A percentile compares a stretch with the other conserved stretches of the same genome.
Evolutionary conservation across 139 green algal species (phyloP).

Genomic region (Microglena sp.): DNA sequence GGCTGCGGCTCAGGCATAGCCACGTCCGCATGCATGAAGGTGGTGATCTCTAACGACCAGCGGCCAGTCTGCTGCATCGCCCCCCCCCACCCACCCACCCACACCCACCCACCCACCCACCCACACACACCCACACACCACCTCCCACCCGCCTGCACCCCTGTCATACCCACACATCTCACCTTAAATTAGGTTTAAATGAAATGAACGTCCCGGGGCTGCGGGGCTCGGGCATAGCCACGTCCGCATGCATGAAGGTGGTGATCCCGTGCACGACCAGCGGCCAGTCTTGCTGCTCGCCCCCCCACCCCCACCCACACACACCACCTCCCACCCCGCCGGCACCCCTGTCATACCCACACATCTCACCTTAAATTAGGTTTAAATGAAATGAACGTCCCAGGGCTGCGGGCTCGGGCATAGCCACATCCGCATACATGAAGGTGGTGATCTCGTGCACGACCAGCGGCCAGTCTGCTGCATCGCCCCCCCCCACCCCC

Average conservation of each 20-base stretch:
- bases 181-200: constrained; percentile 9
- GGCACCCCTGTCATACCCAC: too few species aligned
- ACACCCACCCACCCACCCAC: too few species aligned
- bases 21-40: constrained; percentile 45
- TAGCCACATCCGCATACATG: constrained; percentile 36
- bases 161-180: too few species aligned
- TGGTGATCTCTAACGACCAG: constrained; percentile 34
- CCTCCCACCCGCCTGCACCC: too few species aligned
- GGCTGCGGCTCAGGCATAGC: constrained; percentile 10
- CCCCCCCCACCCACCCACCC: too few species aligned
- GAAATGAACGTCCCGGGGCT: constrained; percentile 5
- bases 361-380: constrained; percentile 8
- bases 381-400: constrained; percentile 3
- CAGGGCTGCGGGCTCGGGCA: constrained; percentile 12
- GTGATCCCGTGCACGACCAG: constrained; percentile 35
- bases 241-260: constrained; percentile 45
- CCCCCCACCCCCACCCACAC: too few species aligned
- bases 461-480: constrained; percentile 26
- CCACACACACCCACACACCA: too few species aligned
- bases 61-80: too few species aligned
- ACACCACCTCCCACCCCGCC: too few species aligned
- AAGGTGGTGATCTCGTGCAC: constrained; percentile 41
- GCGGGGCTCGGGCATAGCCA: constrained; percentile 2
- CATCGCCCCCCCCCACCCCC: too few species aligned
- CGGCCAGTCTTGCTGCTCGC: constrained; percentile 23